These are phyloP conservation scores for Rhizomucor pusillus DNA, from an alignment of 371 early-diverging fungal genomes.

Conservation along the genomic window DNA sequence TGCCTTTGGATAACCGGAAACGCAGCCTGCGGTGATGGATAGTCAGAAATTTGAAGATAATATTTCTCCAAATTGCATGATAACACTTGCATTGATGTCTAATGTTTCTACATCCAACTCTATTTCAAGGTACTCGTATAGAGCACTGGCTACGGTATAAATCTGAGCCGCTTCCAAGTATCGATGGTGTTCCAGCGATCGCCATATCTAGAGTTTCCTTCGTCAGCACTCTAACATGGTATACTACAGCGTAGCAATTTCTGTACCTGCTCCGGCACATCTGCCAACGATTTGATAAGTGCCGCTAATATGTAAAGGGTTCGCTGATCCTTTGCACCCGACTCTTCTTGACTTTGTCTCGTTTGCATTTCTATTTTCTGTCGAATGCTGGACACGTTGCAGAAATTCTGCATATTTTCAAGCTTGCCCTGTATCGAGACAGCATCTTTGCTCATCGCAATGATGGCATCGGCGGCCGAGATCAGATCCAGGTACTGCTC, in stretches of 20 bases:
- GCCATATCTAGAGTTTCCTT: constrained; percentile 66
- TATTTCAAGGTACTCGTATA: constrained; percentile 61
- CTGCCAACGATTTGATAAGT: constrained; percentile 79
- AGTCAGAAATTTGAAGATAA: background rate
- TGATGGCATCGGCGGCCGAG: constrained; percentile 81
- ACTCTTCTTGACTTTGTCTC: constrained; percentile 6
- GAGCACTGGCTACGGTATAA: constrained; percentile 64
- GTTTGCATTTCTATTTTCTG: constrained; percentile 11
- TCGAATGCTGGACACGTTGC: constrained; percentile 58
- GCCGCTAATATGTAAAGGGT: constrained; percentile 74
- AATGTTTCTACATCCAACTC: constrained; percentile 17
- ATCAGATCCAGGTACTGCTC: constrained; percentile 84
- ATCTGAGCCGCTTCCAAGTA: constrained; percentile 73
- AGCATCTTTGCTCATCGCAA: constrained; percentile 68
- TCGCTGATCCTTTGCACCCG: constrained; percentile 16
- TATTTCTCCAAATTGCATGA: too few species aligned
- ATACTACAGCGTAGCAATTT: background rate
- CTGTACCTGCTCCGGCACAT: constrained; percentile 81
- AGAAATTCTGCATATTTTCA: constrained; percentile 54
- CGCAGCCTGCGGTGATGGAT: constrained; percentile 39
- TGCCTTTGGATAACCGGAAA: constrained; percentile 84
- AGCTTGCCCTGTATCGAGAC: constrained; percentile 55
- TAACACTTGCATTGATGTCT: constrained; percentile 8
- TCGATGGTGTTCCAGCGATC: constrained; percentile 66
- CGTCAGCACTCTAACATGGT: background rate